These are phyloP conservation scores for Tylopilus sp. DNA, from an alignment of 768 basidiomycete genomes.

Conservation along the genomic window DNA sequence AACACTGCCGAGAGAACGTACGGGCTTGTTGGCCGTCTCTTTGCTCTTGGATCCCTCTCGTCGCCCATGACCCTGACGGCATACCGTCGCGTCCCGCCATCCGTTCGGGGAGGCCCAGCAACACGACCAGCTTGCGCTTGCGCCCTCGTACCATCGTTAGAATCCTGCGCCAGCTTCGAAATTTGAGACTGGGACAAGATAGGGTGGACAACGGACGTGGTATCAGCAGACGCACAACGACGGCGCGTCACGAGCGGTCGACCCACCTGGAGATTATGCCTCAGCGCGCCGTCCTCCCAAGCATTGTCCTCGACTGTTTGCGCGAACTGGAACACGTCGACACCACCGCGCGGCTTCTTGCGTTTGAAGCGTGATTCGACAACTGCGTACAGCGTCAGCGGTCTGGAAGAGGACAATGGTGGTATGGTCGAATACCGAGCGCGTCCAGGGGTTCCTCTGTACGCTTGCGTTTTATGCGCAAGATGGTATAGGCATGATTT, in stretches of 20 bases:
- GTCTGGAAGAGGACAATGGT: conserved; percentile 4
- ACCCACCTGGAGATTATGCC: conserved; percentile 62
- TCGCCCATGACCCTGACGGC: conserved; percentile 37
- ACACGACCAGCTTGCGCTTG: conserved; percentile 13
- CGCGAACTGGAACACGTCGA: conserved; percentile 76
- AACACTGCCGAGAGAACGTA: conserved; percentile 23
- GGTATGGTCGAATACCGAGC: conserved; percentile 46
- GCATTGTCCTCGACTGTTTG: conserved; percentile 69
- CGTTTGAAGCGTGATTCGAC: conserved; percentile 58
- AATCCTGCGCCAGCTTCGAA: conserved; percentile 47
- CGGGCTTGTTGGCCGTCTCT: conserved; percentile 41
- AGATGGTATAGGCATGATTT: conserved; percentile 57
- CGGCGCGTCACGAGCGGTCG: neutral
- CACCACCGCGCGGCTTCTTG: conserved; percentile 55
- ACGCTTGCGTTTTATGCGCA: conserved; percentile 80
- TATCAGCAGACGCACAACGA: neutral
- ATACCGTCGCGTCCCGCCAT: conserved; percentile 46
- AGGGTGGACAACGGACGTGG: too few species aligned
- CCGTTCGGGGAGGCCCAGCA: conserved; percentile 25
- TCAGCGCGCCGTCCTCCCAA: conserved; percentile 59
- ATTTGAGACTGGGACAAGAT: conserved; percentile 66
- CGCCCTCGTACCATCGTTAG: conserved; percentile 18
- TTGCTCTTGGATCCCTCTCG: neutral
- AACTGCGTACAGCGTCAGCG: conserved; percentile 37
- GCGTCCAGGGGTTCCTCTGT: conserved; percentile 82